Percentiles rank a stretch among this genome's conserved stretches.
phyloP scores from a whole-genome alignment of 106 monocot species.

The Dendrobium huoshanense region DNA sequence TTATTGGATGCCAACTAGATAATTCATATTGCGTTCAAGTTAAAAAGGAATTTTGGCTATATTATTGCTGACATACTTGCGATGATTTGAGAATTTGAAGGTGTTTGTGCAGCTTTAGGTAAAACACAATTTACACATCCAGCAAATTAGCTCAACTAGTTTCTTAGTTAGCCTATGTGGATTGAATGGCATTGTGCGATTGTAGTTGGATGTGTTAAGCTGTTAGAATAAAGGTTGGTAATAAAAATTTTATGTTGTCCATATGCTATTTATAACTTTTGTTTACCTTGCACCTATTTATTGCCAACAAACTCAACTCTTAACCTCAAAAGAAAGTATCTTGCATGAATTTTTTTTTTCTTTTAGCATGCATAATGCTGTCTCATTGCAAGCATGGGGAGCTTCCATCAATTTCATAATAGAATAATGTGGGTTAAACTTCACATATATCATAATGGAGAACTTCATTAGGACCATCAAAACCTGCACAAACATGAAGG shows the following conservation, averaged over 20 bases:
- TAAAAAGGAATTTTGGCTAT: background rate
- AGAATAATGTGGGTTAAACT: constrained; percentile 89
- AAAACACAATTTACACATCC: constrained; percentile 55
- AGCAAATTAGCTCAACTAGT: constrained; percentile 62
- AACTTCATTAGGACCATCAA: constrained; percentile 75
- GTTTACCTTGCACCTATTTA: constrained; percentile 53
- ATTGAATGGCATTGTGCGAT: constrained; percentile 54
- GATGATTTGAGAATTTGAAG: constrained; percentile 72
- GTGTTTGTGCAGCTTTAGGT: constrained; percentile 72
- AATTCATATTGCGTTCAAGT: background rate
- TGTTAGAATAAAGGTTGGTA: constrained; percentile 60
- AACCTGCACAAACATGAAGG: constrained; percentile 84
- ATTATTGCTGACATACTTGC: background rate
- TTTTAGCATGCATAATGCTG: constrained; percentile 88
- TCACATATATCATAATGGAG: constrained; percentile 85
- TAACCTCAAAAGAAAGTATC: too few species aligned
- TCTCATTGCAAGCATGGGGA: constrained; percentile 92
- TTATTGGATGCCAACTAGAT: background rate
- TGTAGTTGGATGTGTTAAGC: constrained; percentile 78
- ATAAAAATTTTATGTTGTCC: constrained; percentile 78
- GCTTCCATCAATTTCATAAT: constrained; percentile 90
- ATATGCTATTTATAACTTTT: constrained; percentile 62
- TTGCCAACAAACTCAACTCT: too few species aligned
- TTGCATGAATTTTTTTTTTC: constrained; percentile 12
- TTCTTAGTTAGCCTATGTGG: constrained; percentile 69